Conservation (phyloP, 1,284 basidiomycete species). For the Caloboletus firmus region DNA sequence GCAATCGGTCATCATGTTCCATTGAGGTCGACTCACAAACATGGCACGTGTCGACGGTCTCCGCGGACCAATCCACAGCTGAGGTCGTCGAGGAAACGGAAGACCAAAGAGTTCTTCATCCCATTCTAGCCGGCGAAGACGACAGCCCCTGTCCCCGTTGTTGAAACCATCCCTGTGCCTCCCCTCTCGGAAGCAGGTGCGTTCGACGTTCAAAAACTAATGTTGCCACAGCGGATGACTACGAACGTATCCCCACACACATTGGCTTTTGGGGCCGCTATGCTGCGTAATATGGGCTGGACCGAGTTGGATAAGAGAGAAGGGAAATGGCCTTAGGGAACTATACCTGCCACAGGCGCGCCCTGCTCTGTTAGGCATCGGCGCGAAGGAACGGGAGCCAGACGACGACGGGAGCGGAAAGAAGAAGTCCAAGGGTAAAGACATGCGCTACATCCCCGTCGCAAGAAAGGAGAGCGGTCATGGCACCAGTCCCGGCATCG, state of each 20-base stretch:
- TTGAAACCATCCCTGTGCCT: constrained; percentile 56
- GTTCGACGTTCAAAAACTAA: constrained; percentile 76
- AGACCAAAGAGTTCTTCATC: constrained; percentile 72
- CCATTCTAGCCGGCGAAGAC: constrained; percentile 58
- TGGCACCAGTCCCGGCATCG: no score
- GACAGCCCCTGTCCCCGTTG: constrained; percentile 41
- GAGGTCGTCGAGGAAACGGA: constrained; percentile 51
- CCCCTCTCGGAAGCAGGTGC: constrained; percentile 76
- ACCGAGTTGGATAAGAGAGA: constrained; percentile 52
- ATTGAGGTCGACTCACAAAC: constrained; percentile 27
- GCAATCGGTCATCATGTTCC: neutral
- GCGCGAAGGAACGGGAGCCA: constrained; percentile 80
- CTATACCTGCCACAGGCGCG: constrained; percentile 81
- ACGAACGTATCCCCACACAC: constrained; percentile 87
- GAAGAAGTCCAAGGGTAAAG: constrained; percentile 46
- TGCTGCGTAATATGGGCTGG: constrained; percentile 98
- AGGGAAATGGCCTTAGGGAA: constrained; percentile 58
- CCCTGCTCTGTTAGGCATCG: constrained; percentile 85
- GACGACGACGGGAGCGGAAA: constrained; percentile 60
- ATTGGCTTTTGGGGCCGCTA: constrained; percentile 91
- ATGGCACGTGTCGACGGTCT: constrained; percentile 16
- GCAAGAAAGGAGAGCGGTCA: constrained; percentile 57
- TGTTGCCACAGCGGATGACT: constrained; percentile 78
- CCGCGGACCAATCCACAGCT: constrained; percentile 22
- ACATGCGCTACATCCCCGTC: constrained; percentile 77